A percentile compares a stretch with the other conserved stretches of the same genome.
Conservation (phyloP, 306 rosid genomes). For the Lablab purpureus region DNA sequence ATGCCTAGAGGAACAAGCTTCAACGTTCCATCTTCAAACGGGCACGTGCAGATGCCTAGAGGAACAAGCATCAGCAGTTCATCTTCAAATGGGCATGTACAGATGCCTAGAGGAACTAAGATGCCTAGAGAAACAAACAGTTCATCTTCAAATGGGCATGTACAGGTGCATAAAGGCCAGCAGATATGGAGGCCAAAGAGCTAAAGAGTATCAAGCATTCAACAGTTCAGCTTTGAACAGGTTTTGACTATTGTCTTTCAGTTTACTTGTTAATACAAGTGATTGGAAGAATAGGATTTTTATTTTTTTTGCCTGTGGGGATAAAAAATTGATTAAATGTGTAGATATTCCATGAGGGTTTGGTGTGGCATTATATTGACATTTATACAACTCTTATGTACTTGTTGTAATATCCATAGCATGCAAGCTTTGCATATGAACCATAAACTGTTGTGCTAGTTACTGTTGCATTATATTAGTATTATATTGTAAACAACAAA, state of each 20-base stretch:
- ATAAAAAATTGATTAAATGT: not conserved
- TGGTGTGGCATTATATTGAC: conserved; percentile 11
- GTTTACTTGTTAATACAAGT: conserved; percentile 30
- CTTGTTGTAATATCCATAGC: conserved; percentile 12
- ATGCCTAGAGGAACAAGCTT: conserved; percentile 30
- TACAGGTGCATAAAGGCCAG: conserved; percentile 50
- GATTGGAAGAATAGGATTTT: conserved; percentile 23
- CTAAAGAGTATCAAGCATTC: not conserved
- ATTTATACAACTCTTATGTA: conserved; percentile 10
- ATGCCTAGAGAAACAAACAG: too few relatives aligned
- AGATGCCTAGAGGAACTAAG: conserved; percentile 46
- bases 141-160: conserved; percentile 36
- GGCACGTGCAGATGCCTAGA: conserved; percentile 44
- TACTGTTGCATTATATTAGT: not conserved
- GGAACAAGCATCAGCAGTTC: too few relatives aligned
- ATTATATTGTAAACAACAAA: not conserved
- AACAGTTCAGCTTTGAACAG: conserved; percentile 17
- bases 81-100: conserved; percentile 37
- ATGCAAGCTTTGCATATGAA: conserved; percentile 29
- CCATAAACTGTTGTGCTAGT: not conserved
- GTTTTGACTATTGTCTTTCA: conserved; percentile 29
- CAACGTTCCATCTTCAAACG: conserved; percentile 33
- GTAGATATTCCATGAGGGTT: conserved; percentile 21
- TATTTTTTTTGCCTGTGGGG: conserved; percentile 14
- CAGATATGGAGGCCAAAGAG: conserved; percentile 64